Conservation (phyloP, 768 basidiomycete species). For the Mycena galericulata region DNA sequence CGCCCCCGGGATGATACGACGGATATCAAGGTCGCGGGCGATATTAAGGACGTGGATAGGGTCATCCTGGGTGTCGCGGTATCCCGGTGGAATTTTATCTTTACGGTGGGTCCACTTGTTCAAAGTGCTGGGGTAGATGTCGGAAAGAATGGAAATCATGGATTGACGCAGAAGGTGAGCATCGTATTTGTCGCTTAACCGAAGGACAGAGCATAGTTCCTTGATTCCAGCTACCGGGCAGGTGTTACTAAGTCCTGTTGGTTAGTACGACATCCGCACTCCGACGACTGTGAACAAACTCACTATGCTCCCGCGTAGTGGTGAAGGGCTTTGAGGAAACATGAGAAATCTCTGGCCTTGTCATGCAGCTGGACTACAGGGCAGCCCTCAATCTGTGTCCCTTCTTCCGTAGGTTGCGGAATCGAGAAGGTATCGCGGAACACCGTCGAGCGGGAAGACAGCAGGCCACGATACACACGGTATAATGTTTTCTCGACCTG, state of each 20-base stretch:
- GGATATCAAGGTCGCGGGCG: background rate
- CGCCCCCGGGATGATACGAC: background rate
- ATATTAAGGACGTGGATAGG: background rate
- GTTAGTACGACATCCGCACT: background rate
- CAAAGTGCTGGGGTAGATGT: no score
- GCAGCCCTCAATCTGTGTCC: constrained; percentile 6
- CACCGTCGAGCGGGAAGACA: no score
- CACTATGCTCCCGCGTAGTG: background rate
- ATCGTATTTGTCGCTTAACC: constrained; percentile 22
- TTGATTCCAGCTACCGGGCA: background rate
- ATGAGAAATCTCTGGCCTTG: background rate
- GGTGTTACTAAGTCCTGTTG: background rate
- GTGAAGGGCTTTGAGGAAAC: constrained; percentile 2
- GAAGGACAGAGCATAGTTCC: constrained; percentile 7
- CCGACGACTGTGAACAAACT: background rate
- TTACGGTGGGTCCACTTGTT: background rate
- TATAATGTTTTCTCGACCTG: no score
- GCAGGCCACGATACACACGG: no score
- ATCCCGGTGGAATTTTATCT: background rate
- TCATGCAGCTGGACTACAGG: constrained; percentile 22
- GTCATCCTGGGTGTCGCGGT: background rate
- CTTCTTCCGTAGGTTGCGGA: constrained; percentile 3
- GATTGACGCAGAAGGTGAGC: background rate
- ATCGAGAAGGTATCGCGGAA: constrained; percentile 23
- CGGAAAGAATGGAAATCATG: constrained; percentile 11